Evolutionary conservation across 768 basidiomycete genomes (phyloP).

Genomic region (Suillus ampliporus): DNA sequence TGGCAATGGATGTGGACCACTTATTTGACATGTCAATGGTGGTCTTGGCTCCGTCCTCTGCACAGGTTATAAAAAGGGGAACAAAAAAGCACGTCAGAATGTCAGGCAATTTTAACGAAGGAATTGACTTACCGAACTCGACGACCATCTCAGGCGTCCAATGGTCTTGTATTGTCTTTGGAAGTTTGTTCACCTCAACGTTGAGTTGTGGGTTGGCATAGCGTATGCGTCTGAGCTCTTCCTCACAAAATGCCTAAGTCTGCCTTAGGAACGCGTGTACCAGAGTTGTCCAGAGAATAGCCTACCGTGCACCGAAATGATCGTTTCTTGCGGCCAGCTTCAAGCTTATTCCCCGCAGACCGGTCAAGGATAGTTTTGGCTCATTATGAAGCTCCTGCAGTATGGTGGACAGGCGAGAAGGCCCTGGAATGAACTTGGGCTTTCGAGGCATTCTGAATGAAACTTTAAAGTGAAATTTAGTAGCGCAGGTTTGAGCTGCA

Average conservation of each 20-base stretch:
- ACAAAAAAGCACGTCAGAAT: neutral
- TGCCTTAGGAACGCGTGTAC: conserved; percentile 27
- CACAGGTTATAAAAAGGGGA: neutral
- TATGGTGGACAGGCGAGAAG: conserved; percentile 61
- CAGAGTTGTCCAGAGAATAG: neutral
- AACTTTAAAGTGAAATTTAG: conserved; percentile 8
- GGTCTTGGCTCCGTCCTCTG: conserved; percentile 55
- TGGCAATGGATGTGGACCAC: conserved; percentile 69
- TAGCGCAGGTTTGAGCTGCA: neutral
- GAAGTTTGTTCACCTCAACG: conserved; percentile 60
- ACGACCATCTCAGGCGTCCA: conserved; percentile 69
- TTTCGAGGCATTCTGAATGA: conserved; percentile 12
- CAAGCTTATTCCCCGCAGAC: conserved; percentile 58
- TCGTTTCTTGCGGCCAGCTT: conserved; percentile 66
- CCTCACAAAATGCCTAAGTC: conserved; percentile 68
- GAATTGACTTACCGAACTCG: conserved; percentile 60
- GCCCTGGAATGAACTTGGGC: conserved; percentile 45
- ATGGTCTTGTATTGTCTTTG: conserved; percentile 56
- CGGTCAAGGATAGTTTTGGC: conserved; percentile 55
- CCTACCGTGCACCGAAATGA: conserved; percentile 78
- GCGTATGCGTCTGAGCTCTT: conserved; percentile 78
- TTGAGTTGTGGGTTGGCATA: conserved; percentile 73
- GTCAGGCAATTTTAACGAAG: neutral
- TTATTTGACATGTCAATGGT: conserved; percentile 66
- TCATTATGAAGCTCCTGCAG: conserved; percentile 54